Evolutionary conservation across 78 protist species (phyloP), one percentile per base, ranked within the genome.

Genomic region (Dictyostelium intermedium): DNA sequence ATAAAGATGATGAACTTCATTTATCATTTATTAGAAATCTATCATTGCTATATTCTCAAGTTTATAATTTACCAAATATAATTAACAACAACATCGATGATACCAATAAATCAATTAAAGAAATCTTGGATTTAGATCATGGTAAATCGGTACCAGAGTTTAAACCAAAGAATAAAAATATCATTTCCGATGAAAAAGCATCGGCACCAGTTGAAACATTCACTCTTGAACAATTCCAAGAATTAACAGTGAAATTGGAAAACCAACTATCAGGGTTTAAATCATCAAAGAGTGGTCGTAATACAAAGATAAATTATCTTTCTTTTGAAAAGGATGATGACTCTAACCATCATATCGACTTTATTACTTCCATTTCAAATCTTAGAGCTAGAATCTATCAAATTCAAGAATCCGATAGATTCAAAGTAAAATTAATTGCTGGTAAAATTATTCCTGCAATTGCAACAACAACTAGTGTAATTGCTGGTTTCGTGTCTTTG

Each of bases 401-500:
- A 39, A 99, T 99, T 86, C 77, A 96, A 16, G 92, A 87, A 66
- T 97, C 60, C n/a, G 98, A 97, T 79, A 20, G 95, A 14, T 96
- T 53, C 60, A 94, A 92, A 84, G 92, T 77, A 6, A 84, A 84
- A 69, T 37, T 74, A 37, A 98, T 99, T 73, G 99, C 99, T 9
- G 99, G 99, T 56, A 91, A 95, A 95, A 99, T 99, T 95, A 99
- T 99, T 85, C 99, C 99, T 2, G 99, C 99, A 41, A 98, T 99
- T 81, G 99, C 99, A 78, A 99, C 99, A 10, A 99, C 99, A 23
- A 99, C 99, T 5, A 98, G 99, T 35, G 69, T 93, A 20, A 98
- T 99, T 23, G 82, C 99, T 13, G 99, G 99, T 11, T 92, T 98
- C n/a, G 99, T 96, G 16, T 80, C 96, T 70, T 60, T 98, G n/a